Conservation (phyloP, 73 alveolate species). For the Tetrahymena malaccensis region DNA sequence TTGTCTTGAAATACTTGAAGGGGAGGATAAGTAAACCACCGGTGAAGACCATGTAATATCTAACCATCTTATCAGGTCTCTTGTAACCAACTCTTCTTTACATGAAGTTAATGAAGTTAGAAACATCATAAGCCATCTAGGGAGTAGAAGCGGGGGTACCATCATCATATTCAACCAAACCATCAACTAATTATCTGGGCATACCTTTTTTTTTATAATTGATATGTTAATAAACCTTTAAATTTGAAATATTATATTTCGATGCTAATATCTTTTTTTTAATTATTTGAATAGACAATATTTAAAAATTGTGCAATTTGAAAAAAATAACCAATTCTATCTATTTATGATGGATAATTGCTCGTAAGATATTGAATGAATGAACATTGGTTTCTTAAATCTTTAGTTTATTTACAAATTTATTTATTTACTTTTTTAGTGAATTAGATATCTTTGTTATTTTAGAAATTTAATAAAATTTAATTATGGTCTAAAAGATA, state of each 20-base stretch:
- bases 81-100: conserved; percentile 54
- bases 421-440: too few relatives aligned
- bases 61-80: conserved; percentile 37
- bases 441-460: neutral
- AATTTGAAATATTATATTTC: too few relatives aligned
- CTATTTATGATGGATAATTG: neutral
- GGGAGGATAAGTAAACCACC: conserved; percentile 20
- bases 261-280: neutral
- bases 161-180: conserved; percentile 85
- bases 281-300: too few relatives aligned
- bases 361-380: neutral
- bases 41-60: conserved; percentile 40
- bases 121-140: conserved; percentile 92
- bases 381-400: too few relatives aligned
- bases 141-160: conserved; percentile 95
- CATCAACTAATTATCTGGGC: conserved; percentile 89
- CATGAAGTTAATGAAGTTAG: conserved; percentile 73
- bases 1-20: conserved; percentile 32
- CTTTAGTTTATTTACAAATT: too few relatives aligned
- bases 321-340: neutral
- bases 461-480: neutral
- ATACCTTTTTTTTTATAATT: conserved; percentile 38
- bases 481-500: neutral
- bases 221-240: too few relatives aligned
- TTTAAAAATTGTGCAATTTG: neutral